phyloP scores from a whole-genome alignment of 495 filamentous ascomycete species.

The Lophiostoma macrostomum region DNA sequence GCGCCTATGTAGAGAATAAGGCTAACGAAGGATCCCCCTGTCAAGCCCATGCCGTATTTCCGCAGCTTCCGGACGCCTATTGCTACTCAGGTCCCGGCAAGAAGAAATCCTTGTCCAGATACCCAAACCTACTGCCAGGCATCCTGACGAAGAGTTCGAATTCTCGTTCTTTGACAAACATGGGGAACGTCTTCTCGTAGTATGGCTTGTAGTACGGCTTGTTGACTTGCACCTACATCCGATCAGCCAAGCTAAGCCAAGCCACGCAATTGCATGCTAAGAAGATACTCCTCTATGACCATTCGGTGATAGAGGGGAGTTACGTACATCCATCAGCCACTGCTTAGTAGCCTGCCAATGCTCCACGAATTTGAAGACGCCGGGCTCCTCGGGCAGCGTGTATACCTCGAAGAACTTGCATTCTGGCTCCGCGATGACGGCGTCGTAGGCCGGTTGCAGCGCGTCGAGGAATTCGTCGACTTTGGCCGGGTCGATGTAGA shows the following conservation, averaged over 20 bases:
- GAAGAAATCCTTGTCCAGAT: constrained; percentile 7
- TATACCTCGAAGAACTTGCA: constrained; percentile 52
- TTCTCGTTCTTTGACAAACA: constrained; percentile 46
- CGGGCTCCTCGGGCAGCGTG: constrained; percentile 43
- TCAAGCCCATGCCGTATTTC: too few species aligned
- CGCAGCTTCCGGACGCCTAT: too few species aligned
- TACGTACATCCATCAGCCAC: constrained; percentile 45
- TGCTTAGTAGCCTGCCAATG: constrained; percentile 45
- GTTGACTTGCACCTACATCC: constrained; percentile 46
- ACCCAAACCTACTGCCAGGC: constrained; percentile 10
- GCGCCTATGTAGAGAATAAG: too few species aligned
- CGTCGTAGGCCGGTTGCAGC: constrained; percentile 44
- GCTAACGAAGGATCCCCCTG: too few species aligned
- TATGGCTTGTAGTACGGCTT: constrained; percentile 54
- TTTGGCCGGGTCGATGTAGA: constrained; percentile 46
- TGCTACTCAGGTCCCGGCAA: too few species aligned
- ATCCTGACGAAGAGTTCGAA: constrained; percentile 40
- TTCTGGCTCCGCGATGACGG: constrained; percentile 46
- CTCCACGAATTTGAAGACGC: constrained; percentile 48
- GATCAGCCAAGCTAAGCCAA: constrained; percentile 14
- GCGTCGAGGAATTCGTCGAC: constrained; percentile 44
- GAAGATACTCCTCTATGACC: too few species aligned
- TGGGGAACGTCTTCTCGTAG: constrained; percentile 45
- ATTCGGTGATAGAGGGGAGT: neutral
- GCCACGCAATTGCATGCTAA: neutral